Evolutionary conservation across 2,329 filamentous ascomycete species (phyloP).

Genomic region (Blumeriella jaapii): DNA sequence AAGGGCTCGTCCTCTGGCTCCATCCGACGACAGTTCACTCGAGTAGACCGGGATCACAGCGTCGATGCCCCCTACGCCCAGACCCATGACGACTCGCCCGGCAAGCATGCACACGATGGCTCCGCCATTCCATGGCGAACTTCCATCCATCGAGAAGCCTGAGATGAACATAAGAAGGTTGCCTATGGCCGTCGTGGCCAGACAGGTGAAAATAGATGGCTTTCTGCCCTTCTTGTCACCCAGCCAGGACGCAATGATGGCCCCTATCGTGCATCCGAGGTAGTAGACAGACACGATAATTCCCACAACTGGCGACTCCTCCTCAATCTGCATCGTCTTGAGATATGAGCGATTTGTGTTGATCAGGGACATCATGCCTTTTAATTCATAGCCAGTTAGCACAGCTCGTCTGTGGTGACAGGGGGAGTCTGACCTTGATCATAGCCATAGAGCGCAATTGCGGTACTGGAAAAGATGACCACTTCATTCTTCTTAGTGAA

Average conservation of each 20-base stretch:
- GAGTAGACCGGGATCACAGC: conserved; percentile 49
- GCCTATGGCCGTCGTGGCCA: conserved; percentile 41
- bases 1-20: conserved; percentile 43
- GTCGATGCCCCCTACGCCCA: conserved; percentile 50
- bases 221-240: conserved; percentile 44
- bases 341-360: conserved; percentile 46
- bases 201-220: conserved; percentile 41
- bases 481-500: conserved; percentile 28
- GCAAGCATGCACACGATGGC: conserved; percentile 31
- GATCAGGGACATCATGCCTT: conserved; percentile 60
- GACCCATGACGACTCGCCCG: conserved; percentile 36
- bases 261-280: conserved; percentile 46
- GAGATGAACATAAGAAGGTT: conserved; percentile 50
- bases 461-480: conserved; percentile 30
- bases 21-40: conserved; percentile 44
- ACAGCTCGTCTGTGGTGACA: neutral
- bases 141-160: conserved; percentile 34
- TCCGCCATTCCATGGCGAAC: conserved; percentile 35
- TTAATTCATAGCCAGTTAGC: neutral
- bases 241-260: conserved; percentile 42
- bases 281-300: conserved; percentile 52
- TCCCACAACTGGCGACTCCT: conserved; percentile 41
- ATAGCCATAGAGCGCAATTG: conserved; percentile 62
- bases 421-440: conserved; percentile 48
- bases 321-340: conserved; percentile 41